A percentile compares a stretch with the other conserved stretches of the same genome.
phyloP scores from a whole-genome alignment of 2,329 filamentous ascomycete genomes.

The Neonectria hederae region DNA sequence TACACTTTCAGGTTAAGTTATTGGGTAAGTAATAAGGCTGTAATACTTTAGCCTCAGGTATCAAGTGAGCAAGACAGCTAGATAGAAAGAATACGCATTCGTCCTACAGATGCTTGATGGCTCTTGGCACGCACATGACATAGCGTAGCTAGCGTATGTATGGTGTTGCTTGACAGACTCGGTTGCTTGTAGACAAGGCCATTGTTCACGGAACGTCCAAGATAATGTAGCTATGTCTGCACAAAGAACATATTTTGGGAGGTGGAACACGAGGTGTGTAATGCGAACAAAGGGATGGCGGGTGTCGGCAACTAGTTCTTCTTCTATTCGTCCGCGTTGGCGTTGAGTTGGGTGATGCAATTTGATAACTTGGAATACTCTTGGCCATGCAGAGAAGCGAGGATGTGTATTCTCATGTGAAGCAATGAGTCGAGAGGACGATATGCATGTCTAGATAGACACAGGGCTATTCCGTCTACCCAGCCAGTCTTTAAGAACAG shows the following conservation, averaged over 20 bases:
- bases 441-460: background rate
- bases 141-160: background rate
- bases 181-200: background rate
- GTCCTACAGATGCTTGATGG: too few relatives aligned
- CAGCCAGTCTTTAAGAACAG: background rate
- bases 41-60: too few relatives aligned
- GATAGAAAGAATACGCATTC: too few relatives aligned
- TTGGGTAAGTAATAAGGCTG: too few relatives aligned
- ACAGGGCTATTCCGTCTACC: background rate
- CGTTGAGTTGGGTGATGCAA: too few relatives aligned
- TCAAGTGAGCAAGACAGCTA: too few relatives aligned
- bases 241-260: background rate
- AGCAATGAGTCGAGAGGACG: too few relatives aligned
- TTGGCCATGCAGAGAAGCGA: too few relatives aligned
- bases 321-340: background rate
- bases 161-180: too few relatives aligned
- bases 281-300: background rate
- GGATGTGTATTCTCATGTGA: background rate
- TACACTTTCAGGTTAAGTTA: too few relatives aligned
- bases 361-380: background rate
- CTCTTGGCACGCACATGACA: background rate
- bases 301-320: background rate
- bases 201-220: background rate
- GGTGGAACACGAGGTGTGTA: background rate
- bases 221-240: background rate